Conservation (phyloP, 1,284 basidiomycete genomes). For the Gomphus bonarii region DNA sequence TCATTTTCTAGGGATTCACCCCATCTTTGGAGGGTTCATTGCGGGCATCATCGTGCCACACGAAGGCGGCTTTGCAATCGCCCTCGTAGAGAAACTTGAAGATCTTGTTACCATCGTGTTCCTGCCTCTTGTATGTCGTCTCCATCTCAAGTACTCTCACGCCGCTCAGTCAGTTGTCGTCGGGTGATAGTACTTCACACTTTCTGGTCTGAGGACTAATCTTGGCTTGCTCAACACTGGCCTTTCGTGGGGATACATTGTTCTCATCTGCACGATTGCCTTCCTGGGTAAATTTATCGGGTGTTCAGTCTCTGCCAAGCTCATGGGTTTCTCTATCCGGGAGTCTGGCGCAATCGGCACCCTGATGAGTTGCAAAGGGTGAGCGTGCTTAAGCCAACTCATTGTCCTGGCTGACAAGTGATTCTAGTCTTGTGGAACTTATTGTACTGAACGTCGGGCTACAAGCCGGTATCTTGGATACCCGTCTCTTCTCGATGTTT, state of each 20-base stretch:
- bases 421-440: constrained; percentile 64
- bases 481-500: constrained; percentile 76
- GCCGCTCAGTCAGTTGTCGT: neutral
- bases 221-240: constrained; percentile 68
- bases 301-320: constrained; percentile 54
- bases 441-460: constrained; percentile 92
- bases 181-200: constrained; percentile 58
- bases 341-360: constrained; percentile 83
- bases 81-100: constrained; percentile 68
- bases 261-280: constrained; percentile 73
- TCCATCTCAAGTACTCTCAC: neutral
- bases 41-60: constrained; percentile 86
- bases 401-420: neutral
- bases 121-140: constrained; percentile 60
- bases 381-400: constrained; percentile 17
- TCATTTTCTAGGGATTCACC: constrained; percentile 21
- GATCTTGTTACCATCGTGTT: constrained; percentile 69
- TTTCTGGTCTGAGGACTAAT: constrained; percentile 79
- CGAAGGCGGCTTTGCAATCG: constrained; percentile 76
- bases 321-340: constrained; percentile 61
- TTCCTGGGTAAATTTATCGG: constrained; percentile 72
- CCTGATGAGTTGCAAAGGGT: constrained; percentile 93
- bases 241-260: constrained; percentile 77
- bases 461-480: constrained; percentile 68
- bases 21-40: constrained; percentile 57